A percentile compares a stretch with the other conserved stretches of the same genome.
Evolutionary conservation across 2,329 filamentous ascomycete genomes (phyloP).

Genomic region (Fusarium sp.): DNA sequence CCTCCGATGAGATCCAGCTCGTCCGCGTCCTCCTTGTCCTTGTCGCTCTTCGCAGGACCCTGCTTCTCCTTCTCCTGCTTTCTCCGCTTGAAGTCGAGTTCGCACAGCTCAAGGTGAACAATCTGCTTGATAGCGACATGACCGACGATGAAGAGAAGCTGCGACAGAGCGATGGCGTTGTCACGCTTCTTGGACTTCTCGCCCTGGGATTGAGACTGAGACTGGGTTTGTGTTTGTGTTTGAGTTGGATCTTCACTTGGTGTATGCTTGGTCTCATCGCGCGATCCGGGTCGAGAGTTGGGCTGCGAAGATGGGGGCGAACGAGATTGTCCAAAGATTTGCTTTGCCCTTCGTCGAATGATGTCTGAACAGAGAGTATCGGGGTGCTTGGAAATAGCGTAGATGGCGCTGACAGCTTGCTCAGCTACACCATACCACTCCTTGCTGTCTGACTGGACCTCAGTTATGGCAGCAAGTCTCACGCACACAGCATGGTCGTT

Average conservation of each 20-base stretch:
- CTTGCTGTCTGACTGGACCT: constrained; percentile 87
- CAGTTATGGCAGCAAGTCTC: constrained; percentile 84
- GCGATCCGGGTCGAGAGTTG: constrained; percentile 60
- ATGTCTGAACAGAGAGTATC: constrained; percentile 94
- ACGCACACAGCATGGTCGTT: constrained; percentile 92
- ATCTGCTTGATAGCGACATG: constrained; percentile 99
- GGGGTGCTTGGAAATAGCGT: constrained; percentile 91
- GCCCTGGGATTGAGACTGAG: constrained; percentile 49
- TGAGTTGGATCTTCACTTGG: constrained; percentile 50
- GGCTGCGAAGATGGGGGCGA: constrained; percentile 58
- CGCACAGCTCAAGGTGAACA: constrained; percentile 96
- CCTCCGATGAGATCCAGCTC: constrained; percentile 97
- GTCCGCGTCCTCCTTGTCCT: constrained; percentile 76
- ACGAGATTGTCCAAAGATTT: constrained; percentile 72
- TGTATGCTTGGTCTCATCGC: constrained; percentile 54
- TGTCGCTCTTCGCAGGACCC: constrained; percentile 58
- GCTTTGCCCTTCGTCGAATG: constrained; percentile 84
- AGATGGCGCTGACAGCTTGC: constrained; percentile 95
- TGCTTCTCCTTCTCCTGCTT: constrained; percentile 90
- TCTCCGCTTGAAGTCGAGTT: constrained; percentile 95
- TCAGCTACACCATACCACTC: constrained; percentile 98
- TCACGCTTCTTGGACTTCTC: constrained; percentile 68
- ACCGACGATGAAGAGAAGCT: constrained; percentile 93
- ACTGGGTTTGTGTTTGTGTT: constrained; percentile 39
- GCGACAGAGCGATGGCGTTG: constrained; percentile 81